phyloP scores from a whole-genome alignment of 148 eudicot genomes.

The Limonium bicolor region DNA sequence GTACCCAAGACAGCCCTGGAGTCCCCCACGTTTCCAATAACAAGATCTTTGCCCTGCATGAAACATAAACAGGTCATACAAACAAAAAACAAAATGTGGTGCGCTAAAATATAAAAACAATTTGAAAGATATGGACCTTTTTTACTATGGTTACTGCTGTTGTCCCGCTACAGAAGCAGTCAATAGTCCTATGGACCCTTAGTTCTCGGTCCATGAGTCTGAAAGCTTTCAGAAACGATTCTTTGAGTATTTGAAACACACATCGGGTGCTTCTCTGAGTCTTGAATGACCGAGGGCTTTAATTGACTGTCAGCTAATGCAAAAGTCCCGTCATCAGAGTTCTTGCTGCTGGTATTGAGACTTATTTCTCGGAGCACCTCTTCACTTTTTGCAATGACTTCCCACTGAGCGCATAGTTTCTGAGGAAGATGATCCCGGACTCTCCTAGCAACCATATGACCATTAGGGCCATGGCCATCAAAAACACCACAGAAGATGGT shows the following conservation, averaged over 20 bases:
- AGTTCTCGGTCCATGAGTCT: conserved; percentile 80
- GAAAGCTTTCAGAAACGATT: conserved; percentile 69
- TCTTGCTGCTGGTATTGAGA: conserved; percentile 34
- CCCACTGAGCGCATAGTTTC: conserved; percentile 69
- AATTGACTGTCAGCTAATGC: conserved; percentile 43
- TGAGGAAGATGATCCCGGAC: conserved; percentile 88
- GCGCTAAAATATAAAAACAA: neutral
- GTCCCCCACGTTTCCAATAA: conserved; percentile 88
- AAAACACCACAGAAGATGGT: conserved; percentile 84
- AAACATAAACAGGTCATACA: conserved; percentile 1
- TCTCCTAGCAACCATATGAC: conserved; percentile 88
- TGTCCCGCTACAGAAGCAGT: conserved; percentile 92
- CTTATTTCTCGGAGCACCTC: conserved; percentile 54
- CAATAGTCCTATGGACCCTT: conserved; percentile 42
- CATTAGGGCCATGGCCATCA: conserved; percentile 92
- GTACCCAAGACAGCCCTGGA: conserved; percentile 84
- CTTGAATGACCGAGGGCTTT: conserved; percentile 30
- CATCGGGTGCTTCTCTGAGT: conserved; percentile 37
- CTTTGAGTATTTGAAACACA: conserved; percentile 47
- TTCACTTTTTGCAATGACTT: conserved; percentile 34
- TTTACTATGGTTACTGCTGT: conserved; percentile 83
- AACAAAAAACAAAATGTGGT: neutral
- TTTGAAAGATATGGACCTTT: conserved; percentile 56
- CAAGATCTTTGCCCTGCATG: conserved; percentile 63
- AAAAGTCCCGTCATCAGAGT: conserved; percentile 46